Evolutionary conservation across 2,329 filamentous ascomycete species (phyloP).

Genomic region (Colletotrichum sp.): DNA sequence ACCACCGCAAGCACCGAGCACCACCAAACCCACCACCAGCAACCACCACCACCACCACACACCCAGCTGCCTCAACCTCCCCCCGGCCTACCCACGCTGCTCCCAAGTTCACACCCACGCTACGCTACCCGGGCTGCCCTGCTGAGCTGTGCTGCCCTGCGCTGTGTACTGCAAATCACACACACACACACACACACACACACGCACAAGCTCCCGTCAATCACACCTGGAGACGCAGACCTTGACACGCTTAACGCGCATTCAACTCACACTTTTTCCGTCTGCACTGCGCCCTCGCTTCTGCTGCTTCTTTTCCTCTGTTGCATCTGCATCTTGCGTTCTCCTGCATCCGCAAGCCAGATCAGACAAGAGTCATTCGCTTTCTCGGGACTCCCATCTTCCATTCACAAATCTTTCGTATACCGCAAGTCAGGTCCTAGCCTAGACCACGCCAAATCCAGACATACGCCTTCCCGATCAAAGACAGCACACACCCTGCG

Average conservation of each 20-base stretch:
- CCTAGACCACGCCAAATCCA: slow-evolving; percentile 15
- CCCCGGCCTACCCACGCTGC: not conserved
- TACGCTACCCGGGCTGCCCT: not conserved
- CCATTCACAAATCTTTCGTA: not conserved
- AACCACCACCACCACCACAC: not conserved
- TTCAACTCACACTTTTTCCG: not conserved
- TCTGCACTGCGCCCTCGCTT: not conserved
- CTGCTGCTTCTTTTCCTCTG: not conserved
- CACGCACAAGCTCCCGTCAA: not conserved
- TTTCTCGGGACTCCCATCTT: slow-evolving; percentile 6
- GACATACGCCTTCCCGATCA: slow-evolving; percentile 14
- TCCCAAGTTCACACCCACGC: not conserved
- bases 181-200: not conserved
- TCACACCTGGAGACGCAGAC: not conserved
- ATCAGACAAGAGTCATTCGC: slow-evolving; percentile 19
- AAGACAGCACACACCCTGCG: slow-evolving; percentile 15
- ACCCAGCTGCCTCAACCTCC: not conserved
- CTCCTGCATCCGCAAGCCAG: slow-evolving; percentile 5
- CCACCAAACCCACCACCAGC: not conserved
- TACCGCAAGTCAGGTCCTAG: slow-evolving; percentile 12
- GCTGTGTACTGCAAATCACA: not conserved
- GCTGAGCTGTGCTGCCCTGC: not conserved
- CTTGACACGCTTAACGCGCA: not conserved
- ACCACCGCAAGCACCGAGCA: not conserved
- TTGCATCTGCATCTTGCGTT: not conserved